A percentile compares a stretch with the other conserved stretches of the same genome.
Conservation (phyloP, 2,329 filamentous ascomycete species). For the Tolypocladium nubicola region DNA sequence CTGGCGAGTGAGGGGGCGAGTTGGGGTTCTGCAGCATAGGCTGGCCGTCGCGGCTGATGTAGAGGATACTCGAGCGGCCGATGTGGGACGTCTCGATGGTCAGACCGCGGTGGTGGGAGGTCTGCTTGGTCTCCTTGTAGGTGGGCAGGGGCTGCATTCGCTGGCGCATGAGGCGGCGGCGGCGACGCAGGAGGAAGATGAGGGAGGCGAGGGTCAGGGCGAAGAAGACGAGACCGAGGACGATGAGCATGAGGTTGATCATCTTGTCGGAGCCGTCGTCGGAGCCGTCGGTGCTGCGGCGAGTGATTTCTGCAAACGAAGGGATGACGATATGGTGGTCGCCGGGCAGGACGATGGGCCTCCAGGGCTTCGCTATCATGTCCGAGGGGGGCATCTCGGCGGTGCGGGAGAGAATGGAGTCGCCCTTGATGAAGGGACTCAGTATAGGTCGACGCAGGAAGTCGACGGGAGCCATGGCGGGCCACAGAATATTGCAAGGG, state of each 20-base stretch:
- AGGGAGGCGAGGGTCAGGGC: conserved; percentile 55
- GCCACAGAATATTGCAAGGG: not conserved
- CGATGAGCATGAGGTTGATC: conserved; percentile 67
- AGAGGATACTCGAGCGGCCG: conserved; percentile 58
- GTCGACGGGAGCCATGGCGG: conserved; percentile 6
- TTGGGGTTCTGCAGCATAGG: conserved; percentile 66
- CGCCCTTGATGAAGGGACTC: not conserved
- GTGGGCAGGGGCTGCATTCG: conserved; percentile 51
- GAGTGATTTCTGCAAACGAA: conserved; percentile 4
- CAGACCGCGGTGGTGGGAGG: conserved; percentile 41
- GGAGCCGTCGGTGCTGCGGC: conserved; percentile 15
- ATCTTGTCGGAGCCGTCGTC: conserved; percentile 46
- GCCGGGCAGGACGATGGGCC: conserved; percentile 3
- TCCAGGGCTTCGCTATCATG: conserved; percentile 4
- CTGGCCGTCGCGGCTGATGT: conserved; percentile 68
- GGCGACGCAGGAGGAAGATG: conserved; percentile 64
- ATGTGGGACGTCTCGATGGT: conserved; percentile 47
- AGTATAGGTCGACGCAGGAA: not conserved
- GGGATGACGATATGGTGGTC: conserved; percentile 2
- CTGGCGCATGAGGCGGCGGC: conserved; percentile 35
- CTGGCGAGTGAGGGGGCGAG: conserved; percentile 68
- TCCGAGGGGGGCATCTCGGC: conserved; percentile 2
- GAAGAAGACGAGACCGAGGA: conserved; percentile 69
- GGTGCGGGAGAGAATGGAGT: conserved; percentile 5
- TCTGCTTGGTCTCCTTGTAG: conserved; percentile 53